Percentiles rank a stretch among this genome's conserved stretches.
phyloP scores from a whole-genome alignment of 2,329 filamentous ascomycete genomes.

The Sclerotinia trifoliorum region DNA sequence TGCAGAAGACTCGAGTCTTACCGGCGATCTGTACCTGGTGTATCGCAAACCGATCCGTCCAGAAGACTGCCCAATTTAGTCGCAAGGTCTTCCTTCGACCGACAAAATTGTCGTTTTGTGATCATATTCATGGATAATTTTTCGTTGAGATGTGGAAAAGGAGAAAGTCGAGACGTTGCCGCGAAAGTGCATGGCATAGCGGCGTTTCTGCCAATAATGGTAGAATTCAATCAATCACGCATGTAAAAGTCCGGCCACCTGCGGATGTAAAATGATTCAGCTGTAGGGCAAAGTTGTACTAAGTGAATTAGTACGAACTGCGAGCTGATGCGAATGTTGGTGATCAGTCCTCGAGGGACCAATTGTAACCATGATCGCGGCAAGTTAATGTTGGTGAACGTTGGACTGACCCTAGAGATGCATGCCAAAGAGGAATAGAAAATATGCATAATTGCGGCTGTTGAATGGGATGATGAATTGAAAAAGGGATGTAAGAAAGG shows the following conservation, averaged over 20 bases:
- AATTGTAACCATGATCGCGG: slow-evolving; percentile 26
- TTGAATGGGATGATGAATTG: not conserved
- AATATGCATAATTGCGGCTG: slow-evolving; percentile 16
- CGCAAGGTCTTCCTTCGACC: not conserved
- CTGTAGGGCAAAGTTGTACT: slow-evolving; percentile 24
- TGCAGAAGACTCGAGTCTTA: slow-evolving; percentile 4
- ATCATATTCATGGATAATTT: not conserved
- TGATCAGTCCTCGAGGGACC: slow-evolving; percentile 24
- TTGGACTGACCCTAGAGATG: slow-evolving; percentile 20
- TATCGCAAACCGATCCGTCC: not conserved
- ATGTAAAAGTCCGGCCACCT: slow-evolving; percentile 23
- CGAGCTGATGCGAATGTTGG: slow-evolving; percentile 22
- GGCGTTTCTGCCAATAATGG: slow-evolving; percentile 21
- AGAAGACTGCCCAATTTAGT: slow-evolving; percentile 9
- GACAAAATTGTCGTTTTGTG: not conserved
- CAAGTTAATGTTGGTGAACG: slow-evolving; percentile 28
- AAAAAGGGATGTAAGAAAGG: not conserved
- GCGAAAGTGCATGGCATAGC: slow-evolving; percentile 23
- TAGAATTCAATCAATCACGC: slow-evolving; percentile 24
- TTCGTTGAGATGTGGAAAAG: not conserved
- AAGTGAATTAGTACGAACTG: slow-evolving; percentile 20
- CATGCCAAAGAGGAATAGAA: slow-evolving; percentile 13
- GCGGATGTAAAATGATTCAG: slow-evolving; percentile 23
- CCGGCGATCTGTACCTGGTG: slow-evolving; percentile 2
- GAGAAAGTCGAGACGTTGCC: slow-evolving; percentile 18